These are phyloP conservation scores for Flaveria brownii DNA, from an alignment of 129 eudicot species.

Conservation along the genomic window DNA sequence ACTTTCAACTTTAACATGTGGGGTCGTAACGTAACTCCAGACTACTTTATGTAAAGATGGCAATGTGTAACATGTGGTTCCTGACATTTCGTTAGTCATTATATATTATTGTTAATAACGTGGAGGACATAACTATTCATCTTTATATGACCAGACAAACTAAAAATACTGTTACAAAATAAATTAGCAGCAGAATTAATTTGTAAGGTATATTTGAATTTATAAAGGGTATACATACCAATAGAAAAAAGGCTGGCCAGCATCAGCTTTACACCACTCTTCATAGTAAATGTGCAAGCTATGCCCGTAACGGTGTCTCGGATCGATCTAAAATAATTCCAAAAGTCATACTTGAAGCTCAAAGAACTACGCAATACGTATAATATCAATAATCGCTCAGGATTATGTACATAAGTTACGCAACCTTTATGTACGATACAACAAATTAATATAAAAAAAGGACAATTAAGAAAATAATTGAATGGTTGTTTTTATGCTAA, in stretches of 20 bases:
- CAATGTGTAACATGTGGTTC: slow-evolving; percentile 26
- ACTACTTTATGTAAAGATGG: background rate
- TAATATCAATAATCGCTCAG: too few species aligned
- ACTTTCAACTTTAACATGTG: slow-evolving; percentile 27
- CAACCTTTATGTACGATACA: too few species aligned
- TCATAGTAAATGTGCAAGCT: slow-evolving; percentile 76
- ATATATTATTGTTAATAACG: slow-evolving; percentile 18
- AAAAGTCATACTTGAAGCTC: background rate
- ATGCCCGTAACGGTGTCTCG: slow-evolving; percentile 96
- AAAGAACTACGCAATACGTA: too few species aligned
- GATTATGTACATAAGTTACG: too few species aligned
- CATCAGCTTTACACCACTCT: slow-evolving; percentile 81
- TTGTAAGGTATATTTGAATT: background rate
- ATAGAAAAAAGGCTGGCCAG: slow-evolving; percentile 94
- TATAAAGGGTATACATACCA: slow-evolving; percentile 44
- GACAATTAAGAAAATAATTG: too few species aligned
- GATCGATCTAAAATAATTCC: slow-evolving; percentile 65
- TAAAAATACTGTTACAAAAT: background rate
- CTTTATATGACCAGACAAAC: background rate
- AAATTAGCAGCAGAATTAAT: background rate
- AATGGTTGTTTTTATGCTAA: too few species aligned
- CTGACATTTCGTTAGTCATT: background rate
- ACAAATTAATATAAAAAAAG: too few species aligned
- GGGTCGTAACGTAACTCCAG: slow-evolving; percentile 12
- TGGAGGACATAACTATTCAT: slow-evolving; percentile 11